These are phyloP conservation scores for Colletotrichum lentis DNA, from an alignment of 2,329 filamentous ascomycete genomes.

Conservation along the genomic window DNA sequence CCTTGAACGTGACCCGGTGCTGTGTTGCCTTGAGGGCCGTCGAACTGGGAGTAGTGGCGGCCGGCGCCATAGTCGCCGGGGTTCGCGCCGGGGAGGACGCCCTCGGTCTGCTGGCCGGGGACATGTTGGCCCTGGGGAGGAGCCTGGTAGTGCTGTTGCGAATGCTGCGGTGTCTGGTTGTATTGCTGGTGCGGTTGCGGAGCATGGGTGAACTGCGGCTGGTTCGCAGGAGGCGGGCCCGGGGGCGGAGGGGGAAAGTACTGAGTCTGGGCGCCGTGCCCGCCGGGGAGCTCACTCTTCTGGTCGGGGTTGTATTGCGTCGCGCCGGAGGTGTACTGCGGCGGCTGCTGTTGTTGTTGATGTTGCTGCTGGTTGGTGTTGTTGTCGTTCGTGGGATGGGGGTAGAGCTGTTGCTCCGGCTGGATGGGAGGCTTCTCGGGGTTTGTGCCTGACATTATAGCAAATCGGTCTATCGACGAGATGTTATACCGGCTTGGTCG, in stretches of 20 bases:
- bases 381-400: conserved; percentile 30
- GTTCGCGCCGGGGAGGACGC: conserved; percentile 30
- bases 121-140: conserved; percentile 11
- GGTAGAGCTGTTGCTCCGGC: conserved; percentile 34
- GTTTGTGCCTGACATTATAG: conserved; percentile 31
- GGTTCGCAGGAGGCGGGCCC: conserved; percentile 29
- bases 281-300: conserved; percentile 26
- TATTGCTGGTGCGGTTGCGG: conserved; percentile 23
- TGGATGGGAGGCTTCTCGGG: conserved; percentile 38
- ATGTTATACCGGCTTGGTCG: background rate
- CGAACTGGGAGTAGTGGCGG: conserved; percentile 25
- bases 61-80: conserved; percentile 32
- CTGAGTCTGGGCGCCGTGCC: conserved; percentile 7
- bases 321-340: conserved; percentile 14
- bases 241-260: conserved; percentile 38
- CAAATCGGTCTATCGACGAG: background rate
- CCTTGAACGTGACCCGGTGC: background rate
- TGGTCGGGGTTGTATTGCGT: conserved; percentile 22
- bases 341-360: conserved; percentile 19
- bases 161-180: conserved; percentile 2
- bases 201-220: conserved; percentile 30
- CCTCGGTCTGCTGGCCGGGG: conserved; percentile 23
- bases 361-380: conserved; percentile 10
- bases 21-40: conserved; percentile 7
- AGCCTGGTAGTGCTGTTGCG: conserved; percentile 5